Conservation (phyloP, 1,139 yeast species). For the Nematodospora anomalae region DNA sequence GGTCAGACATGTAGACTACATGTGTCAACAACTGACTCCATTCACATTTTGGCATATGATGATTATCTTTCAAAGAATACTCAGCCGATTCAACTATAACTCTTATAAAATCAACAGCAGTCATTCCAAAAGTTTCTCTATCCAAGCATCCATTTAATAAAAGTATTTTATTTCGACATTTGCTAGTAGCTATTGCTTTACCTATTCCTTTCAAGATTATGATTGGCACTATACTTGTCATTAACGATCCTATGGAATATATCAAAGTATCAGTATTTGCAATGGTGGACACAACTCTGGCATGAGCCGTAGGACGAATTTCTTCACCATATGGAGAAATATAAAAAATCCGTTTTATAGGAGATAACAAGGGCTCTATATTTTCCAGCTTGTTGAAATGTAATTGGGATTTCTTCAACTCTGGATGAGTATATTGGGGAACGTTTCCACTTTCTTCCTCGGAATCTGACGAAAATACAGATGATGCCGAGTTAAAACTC, state of each 20-base stretch:
- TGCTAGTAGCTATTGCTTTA: slow-evolving; percentile 42
- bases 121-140: slow-evolving; percentile 72
- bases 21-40: slow-evolving; percentile 57
- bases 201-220: slow-evolving; percentile 75
- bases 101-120: slow-evolving; percentile 57
- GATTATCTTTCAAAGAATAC: slow-evolving; percentile 30
- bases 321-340: slow-evolving; percentile 90
- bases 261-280: slow-evolving; percentile 56
- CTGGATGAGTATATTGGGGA: slow-evolving; percentile 81
- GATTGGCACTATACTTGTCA: slow-evolving; percentile 84
- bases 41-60: slow-evolving; percentile 10
- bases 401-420: slow-evolving; percentile 68
- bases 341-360: slow-evolving; percentile 72
- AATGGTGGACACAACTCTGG: slow-evolving; percentile 57
- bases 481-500: slow-evolving; percentile 3
- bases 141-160: slow-evolving; percentile 72
- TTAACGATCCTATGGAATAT: slow-evolving; percentile 83
- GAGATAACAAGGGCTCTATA: slow-evolving; percentile 66
- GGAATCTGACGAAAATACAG: slow-evolving; percentile 6
- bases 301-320: slow-evolving; percentile 73
- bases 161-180: slow-evolving; percentile 47
- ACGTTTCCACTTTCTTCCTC: slow-evolving; percentile 56
- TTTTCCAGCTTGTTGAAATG: slow-evolving; percentile 61
- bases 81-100: slow-evolving; percentile 53
- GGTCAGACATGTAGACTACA: slow-evolving; percentile 49